phyloP scores from a whole-genome alignment of 345 rosid genomes.

The Psidium friedrichsthalianum region DNA sequence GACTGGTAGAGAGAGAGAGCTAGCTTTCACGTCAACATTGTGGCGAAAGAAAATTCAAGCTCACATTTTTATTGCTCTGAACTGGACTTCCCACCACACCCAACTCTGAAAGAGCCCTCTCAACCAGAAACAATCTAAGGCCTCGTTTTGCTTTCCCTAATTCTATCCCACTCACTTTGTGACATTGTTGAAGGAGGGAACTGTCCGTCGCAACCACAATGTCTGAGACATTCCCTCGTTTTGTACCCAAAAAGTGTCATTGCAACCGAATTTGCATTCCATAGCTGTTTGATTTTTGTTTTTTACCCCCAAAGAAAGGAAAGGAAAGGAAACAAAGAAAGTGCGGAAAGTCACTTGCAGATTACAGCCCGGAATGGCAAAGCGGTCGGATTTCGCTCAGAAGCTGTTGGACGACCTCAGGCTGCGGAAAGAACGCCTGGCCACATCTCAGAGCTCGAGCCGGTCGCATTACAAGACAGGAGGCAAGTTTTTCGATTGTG shows the following conservation, averaged over 20 bases:
- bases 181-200: not conserved
- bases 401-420: conserved; percentile 90
- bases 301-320: not conserved
- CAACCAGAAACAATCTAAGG: conserved; percentile 32
- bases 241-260: not conserved
- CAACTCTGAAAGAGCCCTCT: conserved; percentile 62
- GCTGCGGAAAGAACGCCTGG: conserved; percentile 62
- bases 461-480: conserved; percentile 22
- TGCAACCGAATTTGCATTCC: not conserved
- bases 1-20: too few species aligned
- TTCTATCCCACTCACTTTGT: not conserved
- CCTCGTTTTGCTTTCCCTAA: conserved; percentile 2
- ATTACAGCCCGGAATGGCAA: conserved; percentile 41
- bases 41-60: not conserved
- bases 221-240: not conserved
- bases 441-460: conserved; percentile 36
- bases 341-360: not conserved
- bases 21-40: not conserved
- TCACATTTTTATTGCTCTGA: not conserved
- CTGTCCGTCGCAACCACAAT: not conserved
- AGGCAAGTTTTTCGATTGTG: conserved; percentile 5
- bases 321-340: not conserved
- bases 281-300: not conserved
- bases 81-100: conserved; percentile 28
- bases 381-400: conserved; percentile 82